Conservation (phyloP, 1,284 basidiomycete genomes). For the Anthracocystis panici-leucophaei region DNA sequence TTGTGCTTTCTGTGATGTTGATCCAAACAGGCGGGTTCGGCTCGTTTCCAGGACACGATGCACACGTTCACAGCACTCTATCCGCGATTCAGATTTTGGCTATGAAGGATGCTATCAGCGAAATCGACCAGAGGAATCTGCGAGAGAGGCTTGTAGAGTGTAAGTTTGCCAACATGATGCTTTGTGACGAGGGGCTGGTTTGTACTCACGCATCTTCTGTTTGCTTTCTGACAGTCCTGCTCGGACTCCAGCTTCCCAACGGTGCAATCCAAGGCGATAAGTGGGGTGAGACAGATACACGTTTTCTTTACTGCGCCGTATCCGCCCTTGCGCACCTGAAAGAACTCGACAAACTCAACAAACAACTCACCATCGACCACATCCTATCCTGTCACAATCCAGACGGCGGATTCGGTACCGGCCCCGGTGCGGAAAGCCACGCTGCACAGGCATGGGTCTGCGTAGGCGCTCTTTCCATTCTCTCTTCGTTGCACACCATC, state of each 20-base stretch:
- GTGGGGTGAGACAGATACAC: conserved; percentile 91
- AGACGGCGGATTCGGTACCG: conserved; percentile 91
- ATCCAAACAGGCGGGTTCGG: conserved; percentile 77
- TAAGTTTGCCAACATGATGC: conserved; percentile 70
- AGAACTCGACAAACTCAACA: conserved; percentile 73
- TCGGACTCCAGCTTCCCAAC: conserved; percentile 77
- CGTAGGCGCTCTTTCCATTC: conserved; percentile 85
- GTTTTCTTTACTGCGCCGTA: conserved; percentile 89
- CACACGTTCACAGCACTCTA: conserved; percentile 86
- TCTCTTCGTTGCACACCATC: conserved; percentile 78
- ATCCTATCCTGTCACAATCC: conserved; percentile 86
- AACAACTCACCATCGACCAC: conserved; percentile 77
- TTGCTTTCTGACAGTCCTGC: conserved; percentile 71
- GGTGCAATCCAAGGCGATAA: conserved; percentile 90
- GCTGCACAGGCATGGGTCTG: conserved; percentile 93
- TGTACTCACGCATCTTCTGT: background rate
- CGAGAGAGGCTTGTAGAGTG: conserved; percentile 79
- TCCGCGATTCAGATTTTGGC: conserved; percentile 92
- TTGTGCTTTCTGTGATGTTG: no score
- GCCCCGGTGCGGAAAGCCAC: conserved; percentile 89
- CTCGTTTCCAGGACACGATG: conserved; percentile 91
- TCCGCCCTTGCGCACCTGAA: conserved; percentile 82
- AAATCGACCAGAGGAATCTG: conserved; percentile 70
- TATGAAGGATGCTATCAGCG: conserved; percentile 84
- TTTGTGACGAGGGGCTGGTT: background rate